A percentile compares a stretch with the other conserved stretches of the same genome.
Evolutionary conservation across 169 alveolate species (phyloP).

Genomic region (Cryptosporidium parvum): DNA sequence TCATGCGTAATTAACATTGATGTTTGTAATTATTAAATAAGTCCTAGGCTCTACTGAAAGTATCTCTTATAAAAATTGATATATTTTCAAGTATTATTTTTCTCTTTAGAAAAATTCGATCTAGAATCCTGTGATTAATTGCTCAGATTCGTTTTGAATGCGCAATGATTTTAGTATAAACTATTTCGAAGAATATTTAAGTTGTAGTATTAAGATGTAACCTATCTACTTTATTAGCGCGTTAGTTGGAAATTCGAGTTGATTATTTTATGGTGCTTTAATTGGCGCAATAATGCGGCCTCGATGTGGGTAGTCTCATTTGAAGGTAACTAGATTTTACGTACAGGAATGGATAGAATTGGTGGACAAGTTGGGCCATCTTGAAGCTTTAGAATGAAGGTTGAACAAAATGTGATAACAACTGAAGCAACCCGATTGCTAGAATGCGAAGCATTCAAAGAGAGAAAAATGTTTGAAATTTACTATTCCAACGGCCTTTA

Average conservation of each 20-base stretch:
- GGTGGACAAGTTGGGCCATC: background rate
- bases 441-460: background rate
- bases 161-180: too few relatives aligned
- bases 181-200: background rate
- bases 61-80: background rate
- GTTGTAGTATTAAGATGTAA: background rate
- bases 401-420: background rate
- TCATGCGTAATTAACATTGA: background rate
- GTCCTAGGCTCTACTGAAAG: too few relatives aligned
- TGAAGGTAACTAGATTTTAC: constrained; percentile 3
- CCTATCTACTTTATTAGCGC: background rate
- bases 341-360: background rate
- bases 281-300: constrained; percentile 7
- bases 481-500: constrained; percentile 9
- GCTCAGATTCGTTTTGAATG: too few relatives aligned
- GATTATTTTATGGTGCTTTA: background rate
- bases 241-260: constrained; percentile 1
- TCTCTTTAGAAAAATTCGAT: background rate
- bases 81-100: background rate
- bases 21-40: background rate
- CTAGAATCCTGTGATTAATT: too few relatives aligned
- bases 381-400: background rate
- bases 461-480: constrained; percentile 17
- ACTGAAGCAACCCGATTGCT: background rate
- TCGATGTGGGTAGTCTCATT: constrained; percentile 1